Evolutionary conservation across 1,139 yeast species (phyloP), one percentile per base, ranked within the genome.

Genomic region (Hyphopichia wangnamkhiaoensis): DNA sequence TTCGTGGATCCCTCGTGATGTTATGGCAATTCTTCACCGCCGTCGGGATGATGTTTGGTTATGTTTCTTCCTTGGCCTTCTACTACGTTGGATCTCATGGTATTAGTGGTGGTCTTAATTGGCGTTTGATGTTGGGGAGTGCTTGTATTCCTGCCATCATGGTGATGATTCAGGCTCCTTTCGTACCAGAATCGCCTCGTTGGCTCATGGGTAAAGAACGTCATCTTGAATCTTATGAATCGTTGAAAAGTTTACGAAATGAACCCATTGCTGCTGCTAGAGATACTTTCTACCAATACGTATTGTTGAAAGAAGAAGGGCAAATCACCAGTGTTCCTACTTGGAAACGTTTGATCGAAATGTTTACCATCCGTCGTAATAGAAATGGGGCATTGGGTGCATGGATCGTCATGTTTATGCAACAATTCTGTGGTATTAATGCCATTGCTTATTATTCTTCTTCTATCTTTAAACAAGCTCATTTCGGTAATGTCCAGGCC

Each of bases 1-100:
- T 86, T 46, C 74, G 95, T 56, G 95, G 95, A 46, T 80, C 90
- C 2, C 65, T 87, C 46, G 90, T 86, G 37, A 85, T 86, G 93
- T 76, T 83, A 70, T 87, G 95, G 95, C 95, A 87, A 65, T 77
- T 84, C 59, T 86, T 86, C 76, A 87, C 95, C 8, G 95, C 95
- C 5, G 82, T 84, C 45, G 95, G 95, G 54, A 85, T 87, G 53
- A 84, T 84, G 80, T 69, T 86, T 52, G 95, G 95, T 37, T 84
- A 84, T 57, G 82, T 83, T 38, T 74, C 86, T 35, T 75, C 82
- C 18, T 67, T 86, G 41, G 88, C 88, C 0, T 84, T 69, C 48
- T 68, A 63, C 48, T 43, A 60, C 32, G 65, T 69, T 12, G 60
- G 64, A 0, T 47, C 56, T 19, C 46, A 50, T 55, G 71, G 74